Base-by-base conservation (phyloP, 371 early-diverging fungal species). In the Haplosporangium sp. region DNA sequence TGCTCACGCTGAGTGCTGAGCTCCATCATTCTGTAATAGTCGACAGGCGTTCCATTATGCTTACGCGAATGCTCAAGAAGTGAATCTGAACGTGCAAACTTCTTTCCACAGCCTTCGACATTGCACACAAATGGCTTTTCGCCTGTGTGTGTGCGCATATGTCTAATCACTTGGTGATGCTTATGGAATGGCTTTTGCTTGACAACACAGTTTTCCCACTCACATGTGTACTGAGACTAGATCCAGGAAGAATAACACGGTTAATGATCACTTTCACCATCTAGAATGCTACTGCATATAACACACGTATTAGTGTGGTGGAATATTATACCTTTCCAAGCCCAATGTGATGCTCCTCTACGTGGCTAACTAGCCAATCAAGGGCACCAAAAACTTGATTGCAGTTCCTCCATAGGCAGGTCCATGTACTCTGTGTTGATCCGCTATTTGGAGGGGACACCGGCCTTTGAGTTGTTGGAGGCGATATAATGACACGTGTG, bases 81-180 rank as follows among this genome's bases (percentile, higher is more conserved):
- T 8, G 75, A 74, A 35, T 74, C 75, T 11, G 75, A 74, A 2
- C 75, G 75, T 8, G 75, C 75, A 69, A 85, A 85, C 56, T 83
- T 75, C 56, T 83, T 72, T 38, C 83, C 85, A 45, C 85, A 85
- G 4, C 83, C 85, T 15, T 74, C 81, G 27, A 79, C 76, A 1
- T 62, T 69, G 63, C 85, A 85, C 50, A 71, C 64, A 63, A 85
- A 85, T 1, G 85, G 85, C 58, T 85, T 85, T 67, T 85, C 85
- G 35, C 85, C 84, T 17, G 84, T 84, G 62, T 85, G 82, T 5
- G 85, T 84, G 55, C 79, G 79, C 61, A 79, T 85, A 47, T 85
- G 85, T 4, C 69, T 53, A n/a, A 68, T 77, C 11, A 71, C 81
- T 39, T 81, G 81, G 45, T 81, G 81, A 60, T 81, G 81, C 63